Evolutionary conservation across 305 asterid species (phyloP), one percentile per base, ranked within the genome.

Genomic region (Salvia sclarea): DNA sequence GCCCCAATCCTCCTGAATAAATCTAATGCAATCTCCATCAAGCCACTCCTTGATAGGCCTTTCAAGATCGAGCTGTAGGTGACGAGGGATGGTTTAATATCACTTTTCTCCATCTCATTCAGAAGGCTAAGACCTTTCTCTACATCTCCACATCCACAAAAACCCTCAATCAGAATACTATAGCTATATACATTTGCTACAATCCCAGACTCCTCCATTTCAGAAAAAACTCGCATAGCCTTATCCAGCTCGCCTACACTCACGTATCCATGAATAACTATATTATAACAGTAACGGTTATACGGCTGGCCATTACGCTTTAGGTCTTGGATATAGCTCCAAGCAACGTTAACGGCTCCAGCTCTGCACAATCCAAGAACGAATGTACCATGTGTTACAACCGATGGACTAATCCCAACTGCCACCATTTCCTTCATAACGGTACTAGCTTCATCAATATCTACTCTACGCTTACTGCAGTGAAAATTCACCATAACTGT

Each of bases 91-190:
- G 92, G 90, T 59, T 71, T 78, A 12, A 82, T 37, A 71, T 60
- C 30, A 59, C 55, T 47, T 17, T 66, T 76, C 74, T 68, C 76
- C 90, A 86, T 88, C 71, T 83, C 84, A 70, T 83, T 77, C 11
- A 80, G 43, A 61, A 82, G 44, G 70, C 28, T 28, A 57, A 78
- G 64, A 68, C 83, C 82, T 67, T 63, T 41, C 54, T 73, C 76
- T 60, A 78, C 48, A 20, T 77, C 31, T 43, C 83, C 83, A 52
- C 52, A 52, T 74, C 78, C 74, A 24, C 81, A 76, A 54, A 79
- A 77, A 25, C 89, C 88, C 53, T 83, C 84, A 37, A 86, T 76
- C 71, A 88, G 72, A 76, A 84, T 84, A 66, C 85, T 86, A 66
- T 75, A 88, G 73, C 84, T 84, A 66, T 80, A 75, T 16, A 75